A percentile compares a stretch with the other conserved stretches of the same genome.
phyloP scores from a whole-genome alignment of 176 grass and related monocot genomes.

The Ensete glaucum region DNA sequence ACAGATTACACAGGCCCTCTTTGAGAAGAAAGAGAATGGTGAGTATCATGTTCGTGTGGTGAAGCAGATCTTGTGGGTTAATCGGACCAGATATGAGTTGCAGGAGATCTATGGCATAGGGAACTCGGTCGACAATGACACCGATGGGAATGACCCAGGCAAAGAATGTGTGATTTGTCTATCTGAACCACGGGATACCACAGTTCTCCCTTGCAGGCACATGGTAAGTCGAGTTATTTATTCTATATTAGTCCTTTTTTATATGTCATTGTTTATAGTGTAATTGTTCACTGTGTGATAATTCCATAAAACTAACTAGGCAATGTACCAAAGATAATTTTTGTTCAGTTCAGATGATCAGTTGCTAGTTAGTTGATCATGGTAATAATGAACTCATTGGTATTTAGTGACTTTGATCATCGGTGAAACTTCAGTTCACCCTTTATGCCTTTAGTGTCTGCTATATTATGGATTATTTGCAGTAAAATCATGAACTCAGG shows the following conservation, averaged over 20 bases:
- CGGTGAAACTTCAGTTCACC: no score
- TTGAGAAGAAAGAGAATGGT: constrained; percentile 38
- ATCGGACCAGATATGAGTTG: constrained; percentile 50
- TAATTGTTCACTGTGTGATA: not conserved
- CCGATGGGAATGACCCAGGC: constrained; percentile 35
- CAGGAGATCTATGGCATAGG: constrained; percentile 57
- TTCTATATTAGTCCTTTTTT: constrained; percentile 2
- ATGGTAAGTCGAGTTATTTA: constrained; percentile 38
- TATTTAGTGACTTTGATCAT: no score
- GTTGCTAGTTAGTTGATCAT: not conserved
- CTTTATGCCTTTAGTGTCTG: no score
- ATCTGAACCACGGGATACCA: constrained; percentile 51
- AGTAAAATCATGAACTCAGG: no score
- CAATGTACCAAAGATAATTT: not conserved
- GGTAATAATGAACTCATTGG: not conserved
- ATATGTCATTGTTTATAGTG: not conserved
- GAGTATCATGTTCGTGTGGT: constrained; percentile 29
- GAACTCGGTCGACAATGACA: constrained; percentile 28
- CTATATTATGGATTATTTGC: no score
- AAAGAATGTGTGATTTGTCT: constrained; percentile 70
- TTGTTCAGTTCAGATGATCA: not conserved
- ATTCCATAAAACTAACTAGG: not conserved
- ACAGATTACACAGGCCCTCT: constrained; percentile 46
- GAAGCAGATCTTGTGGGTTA: constrained; percentile 50
- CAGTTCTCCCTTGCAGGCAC: constrained; percentile 57